Conservation (phyloP, 1,284 basidiomycete genomes). For the Albatrellus sp. region DNA sequence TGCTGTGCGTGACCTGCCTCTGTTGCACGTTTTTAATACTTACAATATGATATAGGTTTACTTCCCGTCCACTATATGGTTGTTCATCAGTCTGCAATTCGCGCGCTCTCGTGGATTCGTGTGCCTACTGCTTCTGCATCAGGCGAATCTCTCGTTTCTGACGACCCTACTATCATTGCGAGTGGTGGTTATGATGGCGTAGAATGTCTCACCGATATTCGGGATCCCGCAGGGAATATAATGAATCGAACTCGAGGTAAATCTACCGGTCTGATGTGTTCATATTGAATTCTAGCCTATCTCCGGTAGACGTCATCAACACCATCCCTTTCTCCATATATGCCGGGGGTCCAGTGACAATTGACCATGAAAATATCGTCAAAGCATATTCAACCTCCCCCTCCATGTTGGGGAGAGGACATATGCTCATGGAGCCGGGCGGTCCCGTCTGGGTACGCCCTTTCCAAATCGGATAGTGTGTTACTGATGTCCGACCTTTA, state of each 20-base stretch:
- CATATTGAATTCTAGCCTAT: not conserved
- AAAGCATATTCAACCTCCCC: slow-evolving; percentile 63
- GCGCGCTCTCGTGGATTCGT: slow-evolving; percentile 60
- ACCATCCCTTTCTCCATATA: slow-evolving; percentile 53
- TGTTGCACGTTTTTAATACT: not conserved
- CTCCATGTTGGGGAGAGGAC: slow-evolving; percentile 62
- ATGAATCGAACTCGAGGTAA: slow-evolving; percentile 68
- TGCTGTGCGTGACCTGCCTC: not conserved
- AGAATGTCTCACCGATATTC: slow-evolving; percentile 60
- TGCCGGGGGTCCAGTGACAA: slow-evolving; percentile 53
- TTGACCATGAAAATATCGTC: slow-evolving; percentile 68
- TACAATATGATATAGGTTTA: slow-evolving; percentile 19
- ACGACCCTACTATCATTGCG: slow-evolving; percentile 59
- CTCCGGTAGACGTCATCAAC: slow-evolving; percentile 53
- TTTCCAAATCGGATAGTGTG: not conserved
- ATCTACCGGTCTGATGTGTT: slow-evolving; percentile 5
- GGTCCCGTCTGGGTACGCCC: slow-evolving; percentile 70
- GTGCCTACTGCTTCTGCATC: slow-evolving; percentile 42
- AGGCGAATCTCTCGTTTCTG: slow-evolving; percentile 30
- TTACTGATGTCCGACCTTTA: not conserved
- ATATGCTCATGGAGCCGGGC: slow-evolving; percentile 54
- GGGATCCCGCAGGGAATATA: slow-evolving; percentile 48
- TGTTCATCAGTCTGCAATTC: slow-evolving; percentile 70
- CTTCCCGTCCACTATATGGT: slow-evolving; percentile 62
- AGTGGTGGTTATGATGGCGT: slow-evolving; percentile 73